Evolutionary conservation across 192 early-diverging fungal genomes (phyloP), one percentile per base, ranked within the genome.

Genomic region (Allomyces macrogynus): DNA sequence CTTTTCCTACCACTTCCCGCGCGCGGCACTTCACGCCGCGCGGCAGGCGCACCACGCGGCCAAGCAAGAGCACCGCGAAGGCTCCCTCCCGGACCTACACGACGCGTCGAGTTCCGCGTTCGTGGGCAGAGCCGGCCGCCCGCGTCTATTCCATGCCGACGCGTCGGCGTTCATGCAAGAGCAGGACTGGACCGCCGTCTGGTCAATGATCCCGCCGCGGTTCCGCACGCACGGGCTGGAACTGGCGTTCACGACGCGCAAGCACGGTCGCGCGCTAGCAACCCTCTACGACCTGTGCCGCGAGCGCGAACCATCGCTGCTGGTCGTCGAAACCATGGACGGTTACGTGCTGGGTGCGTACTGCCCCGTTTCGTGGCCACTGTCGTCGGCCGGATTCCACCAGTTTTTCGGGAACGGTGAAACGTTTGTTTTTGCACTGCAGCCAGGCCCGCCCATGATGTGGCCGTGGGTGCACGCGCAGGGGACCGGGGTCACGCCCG

Each of bases 321-420:
- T 78, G 25, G 62, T 78, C 7, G 60, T 78, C 18, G 66, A 75
- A 27, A 77, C 72, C 18, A 57, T 54, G 23, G 67, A 66, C 12
- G 76, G 74, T 23, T 67, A 43, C 18, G 63, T 78, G 23, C 74
- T 78, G 66, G 76, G 76, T 0, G 76, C 76, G 7, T 77, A 65
- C 61, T 54, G 77, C 1, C 67, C 67, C 61, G 67, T 68, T 10
- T 64, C 65, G 24, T 77, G 43, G 43, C 74, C 74, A 16, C 64
- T 60, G 9, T 25, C 57, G n/a, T 72, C 71, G 14, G 65, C 66
- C 61, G 64, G 65, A 54, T 18, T 61, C 18, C 67, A 67, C 20
- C 43, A 69, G 63, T 77, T 73, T 67, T 73, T 69, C 61, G 76
- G 76, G 10, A 76, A 75, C 62, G 75, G 76, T 8, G 75, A 78